A percentile compares a stretch with the other conserved stretches of the same genome.
Evolutionary conservation across 129 eudicot genomes (phyloP).

Genomic region (Tanacetum coccineum): DNA sequence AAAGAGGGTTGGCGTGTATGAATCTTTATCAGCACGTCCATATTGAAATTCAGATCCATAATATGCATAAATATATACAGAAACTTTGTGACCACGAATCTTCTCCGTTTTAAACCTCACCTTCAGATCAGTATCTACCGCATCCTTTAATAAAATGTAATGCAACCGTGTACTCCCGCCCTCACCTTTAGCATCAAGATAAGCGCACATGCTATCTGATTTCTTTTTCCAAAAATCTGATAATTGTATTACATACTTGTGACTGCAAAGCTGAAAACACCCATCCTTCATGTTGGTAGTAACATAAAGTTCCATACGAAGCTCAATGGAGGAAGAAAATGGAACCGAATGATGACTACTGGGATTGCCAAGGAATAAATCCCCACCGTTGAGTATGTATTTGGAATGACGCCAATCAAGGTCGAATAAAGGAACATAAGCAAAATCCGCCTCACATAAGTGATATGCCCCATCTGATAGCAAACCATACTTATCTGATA

Average conservation of each 20-base stretch:
- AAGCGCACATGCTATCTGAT: background rate
- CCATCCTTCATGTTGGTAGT: background rate
- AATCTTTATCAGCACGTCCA: background rate
- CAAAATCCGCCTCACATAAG: too few species aligned
- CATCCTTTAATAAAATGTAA: background rate
- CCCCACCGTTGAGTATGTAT: background rate
- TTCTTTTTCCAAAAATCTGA: background rate
- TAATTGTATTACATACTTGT: background rate
- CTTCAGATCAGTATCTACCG: background rate
- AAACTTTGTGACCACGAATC: background rate
- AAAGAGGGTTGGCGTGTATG: background rate
- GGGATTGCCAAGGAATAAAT: background rate
- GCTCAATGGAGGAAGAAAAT: background rate
- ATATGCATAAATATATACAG: background rate
- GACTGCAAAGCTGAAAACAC: background rate
- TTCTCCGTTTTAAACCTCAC: background rate
- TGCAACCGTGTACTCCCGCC: background rate
- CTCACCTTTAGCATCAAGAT: background rate
- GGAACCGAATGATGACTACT: background rate
- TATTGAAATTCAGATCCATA: background rate
- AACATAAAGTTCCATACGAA: background rate
- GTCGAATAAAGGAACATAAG: too few species aligned
- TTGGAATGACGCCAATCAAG: too few species aligned
- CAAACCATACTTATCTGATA: too few species aligned
- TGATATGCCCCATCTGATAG: too few species aligned